Percentiles rank a stretch among this genome's conserved stretches.
phyloP scores from a whole-genome alignment of 75 land plant species.

The Adiantum capillusveneris region DNA sequence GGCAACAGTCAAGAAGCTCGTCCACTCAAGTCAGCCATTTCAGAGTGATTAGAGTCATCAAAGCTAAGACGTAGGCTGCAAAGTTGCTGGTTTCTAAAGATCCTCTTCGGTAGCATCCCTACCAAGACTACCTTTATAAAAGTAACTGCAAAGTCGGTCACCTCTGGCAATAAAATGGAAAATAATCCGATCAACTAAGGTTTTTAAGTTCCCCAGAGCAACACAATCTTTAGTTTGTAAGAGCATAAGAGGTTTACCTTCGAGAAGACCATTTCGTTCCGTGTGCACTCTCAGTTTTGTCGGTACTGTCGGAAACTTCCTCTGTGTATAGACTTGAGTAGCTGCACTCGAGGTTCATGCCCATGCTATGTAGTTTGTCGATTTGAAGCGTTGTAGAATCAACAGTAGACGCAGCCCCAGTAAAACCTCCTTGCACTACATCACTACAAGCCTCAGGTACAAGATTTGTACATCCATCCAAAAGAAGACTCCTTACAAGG shows the following conservation, averaged over 20 bases:
- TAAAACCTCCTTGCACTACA: not conserved
- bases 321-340: not conserved
- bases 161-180: not conserved
- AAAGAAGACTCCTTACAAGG: conserved; percentile 24
- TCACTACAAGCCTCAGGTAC: not conserved
- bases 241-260: not conserved
- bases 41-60: no score
- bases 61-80: no score
- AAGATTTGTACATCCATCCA: conserved; percentile 21
- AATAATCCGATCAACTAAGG: not conserved
- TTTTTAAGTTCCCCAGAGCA: not conserved
- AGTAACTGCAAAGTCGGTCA: not conserved
- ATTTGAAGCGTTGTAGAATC: not conserved
- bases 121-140: not conserved
- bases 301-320: conserved; percentile 6
- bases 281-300: not conserved
- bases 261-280: not conserved
- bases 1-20: no score
- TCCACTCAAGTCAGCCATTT: no score
- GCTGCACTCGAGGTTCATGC: not conserved
- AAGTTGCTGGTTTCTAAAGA: no score
- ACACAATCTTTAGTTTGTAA: not conserved
- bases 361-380: not conserved
- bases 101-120: no score
- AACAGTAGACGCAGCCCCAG: not conserved